Evolutionary conservation across 2,329 filamentous ascomycete genomes (phyloP), one percentile per base, ranked within the genome.

Genomic region (Neofusicoccum sp.): DNA sequence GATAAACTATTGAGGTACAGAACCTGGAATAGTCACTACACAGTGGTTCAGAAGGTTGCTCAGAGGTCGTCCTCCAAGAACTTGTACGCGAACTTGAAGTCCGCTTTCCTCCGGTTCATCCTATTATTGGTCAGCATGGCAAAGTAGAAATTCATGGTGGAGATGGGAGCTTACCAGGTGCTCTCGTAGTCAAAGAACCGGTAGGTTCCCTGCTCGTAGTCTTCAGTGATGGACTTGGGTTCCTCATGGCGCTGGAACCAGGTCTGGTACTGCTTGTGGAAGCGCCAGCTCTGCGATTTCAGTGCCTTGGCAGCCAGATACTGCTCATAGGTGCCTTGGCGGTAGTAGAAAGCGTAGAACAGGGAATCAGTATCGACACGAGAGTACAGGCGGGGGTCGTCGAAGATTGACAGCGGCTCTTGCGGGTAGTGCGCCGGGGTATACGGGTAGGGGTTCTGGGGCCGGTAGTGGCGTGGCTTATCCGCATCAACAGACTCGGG

Each of bases 231-330:
- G 68, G 88, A 93, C 82, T 99, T 99, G 16, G 95, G 95, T 79
- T 99, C 95, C 73, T 99, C 95, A 67, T 99, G 95, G 56, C 95
- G 85, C 76, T 99, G 95, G 72, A 99, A 99, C 95, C 95, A 99
- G 1, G 95, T 99, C 76, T 77, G 95, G 73, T 99, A 99, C 76
- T 98, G 95, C 81, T 99, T 99, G 79, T 99, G 95, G 75, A 99
- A 99, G 61, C 95, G 86, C 95, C 95, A 99, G 76, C 93, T 97
- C 76, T 99, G 95, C 66, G 93, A 90, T 79, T 99, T 99, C 57
- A 99, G 80, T n/a, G 95, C 91, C 77, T 96, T 96, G 12, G 95
- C 95, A 1, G 95, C 92, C 62, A 98, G 83, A 72, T 93, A 97
- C 74, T 99, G 95, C 74, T 98, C 93, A 68, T 96, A 93, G 1